phyloP scores from a whole-genome alignment of 2,329 filamentous ascomycete genomes.

The Clarireedia homoeocarpa region DNA sequence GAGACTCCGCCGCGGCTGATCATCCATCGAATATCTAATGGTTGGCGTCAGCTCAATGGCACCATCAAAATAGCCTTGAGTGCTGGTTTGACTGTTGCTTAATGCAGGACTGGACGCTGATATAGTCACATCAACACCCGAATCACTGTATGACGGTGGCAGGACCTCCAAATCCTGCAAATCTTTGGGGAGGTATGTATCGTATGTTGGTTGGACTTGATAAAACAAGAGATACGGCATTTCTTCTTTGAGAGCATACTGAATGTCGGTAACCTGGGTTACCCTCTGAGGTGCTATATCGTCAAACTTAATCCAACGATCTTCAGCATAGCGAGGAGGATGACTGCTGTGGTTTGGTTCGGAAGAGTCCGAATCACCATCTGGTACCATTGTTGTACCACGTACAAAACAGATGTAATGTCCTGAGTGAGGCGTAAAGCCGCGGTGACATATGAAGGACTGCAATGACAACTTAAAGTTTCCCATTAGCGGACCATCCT shows the following conservation, averaged over 20 bases:
- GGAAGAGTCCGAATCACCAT: conserved; percentile 48
- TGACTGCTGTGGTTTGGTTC: conserved; percentile 36
- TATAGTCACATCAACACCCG: conserved; percentile 19
- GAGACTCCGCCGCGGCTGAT: conserved; percentile 39
- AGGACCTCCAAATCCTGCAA: conserved; percentile 31
- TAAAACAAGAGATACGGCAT: conserved; percentile 95
- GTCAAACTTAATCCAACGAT: conserved; percentile 87
- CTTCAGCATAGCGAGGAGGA: conserved; percentile 59
- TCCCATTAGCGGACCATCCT: conserved; percentile 60
- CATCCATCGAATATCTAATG: conserved; percentile 50
- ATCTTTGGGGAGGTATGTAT: conserved; percentile 29
- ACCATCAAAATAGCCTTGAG: conserved; percentile 36
- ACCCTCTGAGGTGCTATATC: conserved; percentile 71
- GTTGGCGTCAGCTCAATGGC: conserved; percentile 33
- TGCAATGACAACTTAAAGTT: conserved; percentile 92
- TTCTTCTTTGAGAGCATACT: conserved; percentile 70
- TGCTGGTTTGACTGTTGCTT: neutral
- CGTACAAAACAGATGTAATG: conserved; percentile 87
- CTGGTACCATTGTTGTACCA: conserved; percentile 56
- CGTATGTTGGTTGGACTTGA: conserved; percentile 81
- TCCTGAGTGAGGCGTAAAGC: conserved; percentile 75
- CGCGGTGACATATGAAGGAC: conserved; percentile 87
- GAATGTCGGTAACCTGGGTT: conserved; percentile 61
- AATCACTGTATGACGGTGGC: conserved; percentile 52
- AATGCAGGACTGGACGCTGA: conserved; percentile 5